Conservation (phyloP, 306 rosid species). For the Castanopsis chinensis region DNA sequence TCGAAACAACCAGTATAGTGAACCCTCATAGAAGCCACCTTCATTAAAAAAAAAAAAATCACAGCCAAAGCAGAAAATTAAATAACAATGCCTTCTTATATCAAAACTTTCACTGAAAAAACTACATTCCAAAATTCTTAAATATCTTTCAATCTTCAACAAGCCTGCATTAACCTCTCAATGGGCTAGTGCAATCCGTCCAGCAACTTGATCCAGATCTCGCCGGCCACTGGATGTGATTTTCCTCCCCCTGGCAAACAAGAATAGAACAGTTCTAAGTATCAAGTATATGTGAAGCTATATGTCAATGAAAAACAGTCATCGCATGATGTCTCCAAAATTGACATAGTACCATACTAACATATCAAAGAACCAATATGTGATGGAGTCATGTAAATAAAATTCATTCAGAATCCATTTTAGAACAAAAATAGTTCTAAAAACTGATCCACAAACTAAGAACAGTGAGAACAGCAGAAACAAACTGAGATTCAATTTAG, state of each 20-base stretch:
- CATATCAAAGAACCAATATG: not conserved
- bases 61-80: not conserved
- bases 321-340: not conserved
- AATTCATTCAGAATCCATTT: not conserved
- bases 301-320: not conserved
- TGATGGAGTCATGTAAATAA: not conserved
- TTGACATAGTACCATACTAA: too few species aligned
- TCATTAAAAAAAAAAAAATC: too few species aligned
- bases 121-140: not conserved
- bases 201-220: conserved; percentile 58
- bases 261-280: not conserved
- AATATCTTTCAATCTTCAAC: not conserved
- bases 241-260: conserved; percentile 35
- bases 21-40: too few species aligned
- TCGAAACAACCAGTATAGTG: too few species aligned
- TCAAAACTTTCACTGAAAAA: not conserved
- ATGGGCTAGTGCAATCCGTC: conserved; percentile 34
- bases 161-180: conserved; percentile 3
- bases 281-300: not conserved
- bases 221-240: conserved; percentile 45
- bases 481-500: not conserved
- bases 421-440: not conserved
- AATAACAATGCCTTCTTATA: not conserved
- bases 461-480: not conserved
- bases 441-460: not conserved